Evolutionary conservation across 106 monocot genomes (phyloP), one percentile per base, ranked within the genome.

Genomic region (Alisma plantagoaquatica): DNA sequence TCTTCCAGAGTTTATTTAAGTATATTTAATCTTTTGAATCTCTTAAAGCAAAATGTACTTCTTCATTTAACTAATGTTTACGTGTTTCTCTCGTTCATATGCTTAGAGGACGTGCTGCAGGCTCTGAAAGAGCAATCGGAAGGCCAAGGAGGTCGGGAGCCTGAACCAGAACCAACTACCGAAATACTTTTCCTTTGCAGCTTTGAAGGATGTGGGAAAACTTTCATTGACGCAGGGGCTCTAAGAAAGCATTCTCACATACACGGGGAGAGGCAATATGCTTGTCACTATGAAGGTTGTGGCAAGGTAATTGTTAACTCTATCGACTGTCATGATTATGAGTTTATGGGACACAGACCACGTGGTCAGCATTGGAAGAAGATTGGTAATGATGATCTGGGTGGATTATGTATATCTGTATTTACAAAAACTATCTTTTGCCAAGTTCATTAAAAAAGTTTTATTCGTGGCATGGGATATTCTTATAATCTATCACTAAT

Each of bases 111-210:
- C 47, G 59, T 65, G 41, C 43, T 77, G 47, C 62, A 59, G 46
- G 49, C 35, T 43, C 22, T 71, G 41, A 61, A 64, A 21, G 84
- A 84, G 43, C 76, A 76, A 46, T 19, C 31, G 2, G 45, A 69
- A n/a, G 74, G 49, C 26, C 28, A 47, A 3, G 76, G 74, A 43
- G 29, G 18, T 27, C 62, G 73, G 31, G 78, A 77, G 44, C 22
- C 42, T 26, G 74, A 90, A 62, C 71, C 77, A n/a, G 84, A 80
- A 57, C 84, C 79, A 35, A 63, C 73, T 27, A 76, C 80, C 15
- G 85, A 85, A 52, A 33, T 80, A 29, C 75, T 85, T 46, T 79
- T 80, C 62, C 85, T 85, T 43, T 85, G 85, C 50, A 85, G 76
- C 57, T 78, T 72, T 64, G 85, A 85, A 38, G 73, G 73, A 29